Evolutionary conservation across 2,329 filamentous ascomycete genomes (phyloP).

Genomic region (Hymenoscyphus repandus): DNA sequence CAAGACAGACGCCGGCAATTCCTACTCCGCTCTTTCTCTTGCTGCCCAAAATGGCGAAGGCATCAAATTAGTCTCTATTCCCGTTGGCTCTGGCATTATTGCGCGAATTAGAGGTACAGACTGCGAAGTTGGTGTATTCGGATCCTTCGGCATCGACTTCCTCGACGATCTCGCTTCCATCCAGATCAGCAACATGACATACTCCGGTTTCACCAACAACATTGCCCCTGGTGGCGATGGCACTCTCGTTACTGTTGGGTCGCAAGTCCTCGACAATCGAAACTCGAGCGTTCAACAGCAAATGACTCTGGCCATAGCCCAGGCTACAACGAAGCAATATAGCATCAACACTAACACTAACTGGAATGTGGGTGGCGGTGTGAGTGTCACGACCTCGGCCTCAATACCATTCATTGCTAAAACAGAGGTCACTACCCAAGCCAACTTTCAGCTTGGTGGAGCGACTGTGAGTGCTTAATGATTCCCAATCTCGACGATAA

Average conservation of each 20-base stretch:
- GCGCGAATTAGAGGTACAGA: not conserved
- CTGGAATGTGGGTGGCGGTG: not conserved
- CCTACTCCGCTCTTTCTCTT: too few relatives aligned
- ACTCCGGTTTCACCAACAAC: not conserved
- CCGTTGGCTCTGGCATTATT: not conserved
- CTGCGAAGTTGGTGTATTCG: not conserved
- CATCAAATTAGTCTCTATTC: too few relatives aligned
- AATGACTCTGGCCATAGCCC: not conserved
- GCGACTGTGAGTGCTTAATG: not conserved
- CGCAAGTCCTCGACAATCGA: not conserved
- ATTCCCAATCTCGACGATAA: too few relatives aligned
- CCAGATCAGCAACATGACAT: not conserved
- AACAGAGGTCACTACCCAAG: not conserved
- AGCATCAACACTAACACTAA: not conserved
- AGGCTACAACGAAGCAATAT: not conserved
- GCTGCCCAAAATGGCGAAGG: too few relatives aligned
- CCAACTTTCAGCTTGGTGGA: slow-evolving; percentile 4
- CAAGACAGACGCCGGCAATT: too few relatives aligned
- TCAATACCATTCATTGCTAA: not conserved
- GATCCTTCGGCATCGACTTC: not conserved
- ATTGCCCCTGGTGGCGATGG: not conserved
- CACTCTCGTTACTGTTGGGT: not conserved
- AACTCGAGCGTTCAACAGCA: not conserved
- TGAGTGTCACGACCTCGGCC: not conserved
- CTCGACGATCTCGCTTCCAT: not conserved